These are phyloP conservation scores for Pyracantha coccinea DNA, from an alignment of 331 rosid genomes.

Conservation along the genomic window DNA sequence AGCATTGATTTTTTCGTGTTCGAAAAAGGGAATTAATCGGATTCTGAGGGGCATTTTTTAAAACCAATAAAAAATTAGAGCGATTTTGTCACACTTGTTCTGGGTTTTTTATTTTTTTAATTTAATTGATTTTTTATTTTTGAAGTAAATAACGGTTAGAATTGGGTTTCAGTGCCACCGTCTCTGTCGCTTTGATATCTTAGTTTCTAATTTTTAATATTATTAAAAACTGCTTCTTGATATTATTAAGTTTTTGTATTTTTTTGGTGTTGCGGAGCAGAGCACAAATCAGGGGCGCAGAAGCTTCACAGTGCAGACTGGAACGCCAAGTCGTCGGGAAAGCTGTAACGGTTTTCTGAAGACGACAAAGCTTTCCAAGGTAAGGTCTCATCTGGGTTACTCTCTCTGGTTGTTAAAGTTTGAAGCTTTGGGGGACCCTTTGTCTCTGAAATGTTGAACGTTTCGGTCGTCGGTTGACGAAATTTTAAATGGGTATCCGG, in stretches of 20 bases:
- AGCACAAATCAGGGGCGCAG: neutral
- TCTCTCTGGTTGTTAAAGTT: neutral
- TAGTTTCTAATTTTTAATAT: neutral
- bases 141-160: constrained; percentile 13
- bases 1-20: neutral
- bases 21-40: neutral
- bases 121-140: neutral
- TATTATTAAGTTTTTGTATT: neutral
- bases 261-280: constrained; percentile 6
- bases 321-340: neutral
- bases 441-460: constrained; percentile 16
- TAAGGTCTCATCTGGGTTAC: constrained; percentile 13
- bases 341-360: constrained; percentile 23
- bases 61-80: constrained; percentile 6
- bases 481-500: constrained; percentile 14
- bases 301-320: constrained; percentile 19
- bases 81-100: neutral
- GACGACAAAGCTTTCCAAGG: constrained; percentile 26
- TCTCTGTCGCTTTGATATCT: constrained; percentile 8
- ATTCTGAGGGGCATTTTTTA: constrained; percentile 2
- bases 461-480: constrained; percentile 14
- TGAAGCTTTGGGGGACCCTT: constrained; percentile 22
- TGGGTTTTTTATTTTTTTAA: neutral
- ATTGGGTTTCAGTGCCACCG: neutral
- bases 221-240: neutral